Conservation (phyloP, 352 stramenopile species). For the Plasmopara halstedii region DNA sequence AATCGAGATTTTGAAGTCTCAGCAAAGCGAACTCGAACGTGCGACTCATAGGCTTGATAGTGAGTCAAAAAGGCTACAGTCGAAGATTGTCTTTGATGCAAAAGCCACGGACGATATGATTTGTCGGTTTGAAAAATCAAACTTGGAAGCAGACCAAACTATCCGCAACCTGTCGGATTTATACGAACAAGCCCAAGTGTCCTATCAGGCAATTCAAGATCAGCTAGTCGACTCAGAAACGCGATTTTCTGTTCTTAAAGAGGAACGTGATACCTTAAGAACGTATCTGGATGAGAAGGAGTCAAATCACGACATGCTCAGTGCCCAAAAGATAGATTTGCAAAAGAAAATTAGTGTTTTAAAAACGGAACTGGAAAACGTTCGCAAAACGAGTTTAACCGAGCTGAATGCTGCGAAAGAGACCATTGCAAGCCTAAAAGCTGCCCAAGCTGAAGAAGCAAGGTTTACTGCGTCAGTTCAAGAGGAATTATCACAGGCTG, state of each 20-base stretch:
- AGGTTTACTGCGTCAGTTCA: conserved; percentile 15
- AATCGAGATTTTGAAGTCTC: conserved; percentile 26
- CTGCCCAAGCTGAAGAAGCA: conserved; percentile 8
- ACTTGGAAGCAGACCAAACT: conserved; percentile 16
- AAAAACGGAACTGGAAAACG: conserved; percentile 16
- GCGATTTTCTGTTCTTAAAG: conserved; percentile 16
- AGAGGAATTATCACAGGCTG: conserved; percentile 22
- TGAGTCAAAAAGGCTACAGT: conserved; percentile 14
- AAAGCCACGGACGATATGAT: conserved; percentile 14
- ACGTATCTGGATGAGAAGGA: conserved; percentile 23
- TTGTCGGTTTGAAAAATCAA: conserved; percentile 13
- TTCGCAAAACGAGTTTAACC: conserved; percentile 11
- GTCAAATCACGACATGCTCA: conserved; percentile 24
- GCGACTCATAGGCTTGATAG: conserved; percentile 22
- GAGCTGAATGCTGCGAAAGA: conserved; percentile 20
- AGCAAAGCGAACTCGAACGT: conserved; percentile 24
- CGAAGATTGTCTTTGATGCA: conserved; percentile 14
- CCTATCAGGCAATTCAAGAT: conserved; percentile 6
- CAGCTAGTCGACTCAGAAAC: conserved; percentile 16
- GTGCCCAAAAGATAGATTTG: conserved; percentile 22
- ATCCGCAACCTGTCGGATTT: conserved; percentile 7
- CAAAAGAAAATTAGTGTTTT: conserved; percentile 18
- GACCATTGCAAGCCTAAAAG: conserved; percentile 10
- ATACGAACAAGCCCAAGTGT: conserved; percentile 12
- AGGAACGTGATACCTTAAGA: conserved; percentile 23